Evolutionary conservation across 176 grass and related monocot genomes (phyloP), one percentile per base, ranked within the genome.

Genomic region (Carex scoparia): DNA sequence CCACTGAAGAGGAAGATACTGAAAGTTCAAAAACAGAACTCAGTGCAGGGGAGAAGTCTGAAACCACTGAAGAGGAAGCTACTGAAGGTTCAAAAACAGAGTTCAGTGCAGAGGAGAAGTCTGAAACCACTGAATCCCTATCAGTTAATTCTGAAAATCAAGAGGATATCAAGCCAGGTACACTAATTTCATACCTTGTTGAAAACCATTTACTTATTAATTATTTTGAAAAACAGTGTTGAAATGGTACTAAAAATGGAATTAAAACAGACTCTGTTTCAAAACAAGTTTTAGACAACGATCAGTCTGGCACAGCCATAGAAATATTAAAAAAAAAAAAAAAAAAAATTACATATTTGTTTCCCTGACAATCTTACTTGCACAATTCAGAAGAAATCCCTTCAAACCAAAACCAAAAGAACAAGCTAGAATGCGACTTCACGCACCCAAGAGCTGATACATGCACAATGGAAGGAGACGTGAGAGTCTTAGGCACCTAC

Each of bases 401-500:
- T 13, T 48, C 83, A 23, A 75, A 31, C 11, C 56, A 60, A 56
- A 46, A 77, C 1, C 18, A 2, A 30, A 65, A 82, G 33, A 71
- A 48, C 84, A 82, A 76, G 54, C 69, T 86, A 19, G n/a, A n/a
- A 4, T 89, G 88, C 5, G 88, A 89, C 53, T 89, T 84, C 46
- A 83, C 88, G 3, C 77, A 82, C 53, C 46, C 67, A 49, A 83
- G 88, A 89, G 85, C 88, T 4, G 79, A 89, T 42, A 89, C 69
- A 13, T 89, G 88, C 48, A 48, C 4, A 38, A 79, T 86, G 78
- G 79, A 84, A 15, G 88, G 88, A 40, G 88, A 89, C 49, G 63
- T 89, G 15, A 83, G 88, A 83, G 19, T 89, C 16, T 2, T 89
- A 44, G 79, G 83, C 61, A 78, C 57, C 33, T 68, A 54, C 12